Base-by-base conservation (phyloP, 2,329 filamentous ascomycete genomes). In the Fusarium hainanense region DNA sequence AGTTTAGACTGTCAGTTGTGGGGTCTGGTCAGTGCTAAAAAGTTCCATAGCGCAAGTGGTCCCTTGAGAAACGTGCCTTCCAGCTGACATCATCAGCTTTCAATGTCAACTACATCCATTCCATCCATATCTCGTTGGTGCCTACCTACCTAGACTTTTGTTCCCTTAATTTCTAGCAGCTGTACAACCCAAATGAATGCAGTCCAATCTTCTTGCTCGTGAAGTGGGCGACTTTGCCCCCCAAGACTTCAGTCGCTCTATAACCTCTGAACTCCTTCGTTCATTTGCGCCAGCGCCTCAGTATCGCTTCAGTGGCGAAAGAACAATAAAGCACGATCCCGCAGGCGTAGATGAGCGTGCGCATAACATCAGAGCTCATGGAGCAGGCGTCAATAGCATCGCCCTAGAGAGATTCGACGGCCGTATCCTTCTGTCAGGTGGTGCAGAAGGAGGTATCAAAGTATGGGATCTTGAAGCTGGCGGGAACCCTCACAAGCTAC, bases 361-460 rank as follows among this genome's bases (percentile, higher is more conserved):
- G 18, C 78, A 78, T 43, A 76, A 80, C 20, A 77, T 85, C 63
- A 86, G 85, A 84, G 92, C 93, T 2, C 94, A 97, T 79, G 86
- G 88, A 56, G 88, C 92, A 6, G 94, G 94, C 16, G 92, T 94
- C 40, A 96, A 91, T 75, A 89, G 91, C 41, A 82, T 98, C 42
- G 89, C 92, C 0, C 86, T 97, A 41, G 94, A 98, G 75, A 88
- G 89, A 51, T 93, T 96, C 75, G 92, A 96, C 68, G 93, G 92
- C 5, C 77, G 78, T 73, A 92, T 92, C 70, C 85, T 98, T 67
- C 80, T 97, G 3, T 97, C 94, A 1, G 95, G 93, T 6, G 94
- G 94, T 30, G 91, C 93, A 7, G 93, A 97, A 76, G 93, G 92
- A 12, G 92, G 92, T 1, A 89, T 98, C 75, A 92, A 90, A 71